Percentiles rank a stretch among this genome's conserved stretches.
phyloP scores from a whole-genome alignment of 495 filamentous ascomycete species.

The Melanomma pulvis-pyrius region DNA sequence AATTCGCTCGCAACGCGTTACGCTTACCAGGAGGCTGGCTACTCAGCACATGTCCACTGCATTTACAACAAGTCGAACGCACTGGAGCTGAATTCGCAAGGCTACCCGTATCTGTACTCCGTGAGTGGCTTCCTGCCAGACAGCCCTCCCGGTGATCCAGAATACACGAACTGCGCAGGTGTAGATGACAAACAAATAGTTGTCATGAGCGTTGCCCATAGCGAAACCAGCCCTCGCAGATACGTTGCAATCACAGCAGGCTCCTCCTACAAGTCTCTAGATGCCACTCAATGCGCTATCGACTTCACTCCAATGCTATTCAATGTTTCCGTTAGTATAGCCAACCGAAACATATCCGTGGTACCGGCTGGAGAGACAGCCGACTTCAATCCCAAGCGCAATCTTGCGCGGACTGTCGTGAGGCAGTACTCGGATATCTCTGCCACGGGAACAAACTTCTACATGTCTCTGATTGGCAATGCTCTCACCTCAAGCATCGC shows the following conservation, averaged over 20 bases:
- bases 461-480: constrained; percentile 42
- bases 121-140: constrained; percentile 41
- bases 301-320: constrained; percentile 41
- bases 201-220: constrained; percentile 37
- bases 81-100: constrained; percentile 4
- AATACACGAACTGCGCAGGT: constrained; percentile 40
- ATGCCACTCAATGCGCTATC: constrained; percentile 44
- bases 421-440: constrained; percentile 42
- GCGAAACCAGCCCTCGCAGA: constrained; percentile 25
- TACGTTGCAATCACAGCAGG: constrained; percentile 41
- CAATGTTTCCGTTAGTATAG: constrained; percentile 42
- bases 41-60: constrained; percentile 38
- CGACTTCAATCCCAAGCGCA: constrained; percentile 43
- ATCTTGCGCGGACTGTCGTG: constrained; percentile 37
- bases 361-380: background rate
- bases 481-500: constrained; percentile 44
- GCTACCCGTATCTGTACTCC: constrained; percentile 28
- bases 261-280: constrained; percentile 35
- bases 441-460: constrained; percentile 44
- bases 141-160: constrained; percentile 21
- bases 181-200: constrained; percentile 38
- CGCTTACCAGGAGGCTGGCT: constrained; percentile 42
- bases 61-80: constrained; percentile 41
- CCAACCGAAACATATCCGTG: constrained; percentile 42
- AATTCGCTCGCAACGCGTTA: constrained; percentile 36